These are phyloP conservation scores for Aureobasidium sp. DNA, from an alignment of 2,329 filamentous ascomycete genomes.

Conservation along the genomic window DNA sequence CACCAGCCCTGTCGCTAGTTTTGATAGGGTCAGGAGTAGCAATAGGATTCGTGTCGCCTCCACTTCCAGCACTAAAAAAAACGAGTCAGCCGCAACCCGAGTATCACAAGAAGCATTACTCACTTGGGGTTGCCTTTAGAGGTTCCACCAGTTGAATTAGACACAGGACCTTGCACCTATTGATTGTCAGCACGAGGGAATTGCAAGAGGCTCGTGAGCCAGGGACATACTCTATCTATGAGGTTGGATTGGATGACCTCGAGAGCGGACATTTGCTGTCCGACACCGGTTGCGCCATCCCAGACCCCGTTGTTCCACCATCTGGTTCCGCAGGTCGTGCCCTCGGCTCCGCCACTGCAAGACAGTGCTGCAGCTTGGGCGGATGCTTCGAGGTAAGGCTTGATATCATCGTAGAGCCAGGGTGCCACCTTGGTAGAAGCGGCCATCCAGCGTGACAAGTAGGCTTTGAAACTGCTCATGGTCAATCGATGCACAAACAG, in stretches of 20 bases:
- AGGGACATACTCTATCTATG: constrained; percentile 9
- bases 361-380: constrained; percentile 49
- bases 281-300: constrained; percentile 46
- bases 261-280: constrained; percentile 52
- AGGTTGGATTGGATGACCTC: constrained; percentile 43
- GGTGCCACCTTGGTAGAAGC: constrained; percentile 52
- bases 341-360: constrained; percentile 44
- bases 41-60: constrained; percentile 24
- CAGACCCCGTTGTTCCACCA: constrained; percentile 39
- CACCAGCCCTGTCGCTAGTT: constrained; percentile 60
- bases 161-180: constrained; percentile 35
- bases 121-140: constrained; percentile 38
- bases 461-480: constrained; percentile 34
- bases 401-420: constrained; percentile 45
- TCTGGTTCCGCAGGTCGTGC: constrained; percentile 39
- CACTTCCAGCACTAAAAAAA: constrained; percentile 30
- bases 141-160: constrained; percentile 47
- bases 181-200: not conserved
- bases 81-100: constrained; percentile 21
- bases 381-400: constrained; percentile 47
- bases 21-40: constrained; percentile 39
- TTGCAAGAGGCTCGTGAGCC: not conserved
- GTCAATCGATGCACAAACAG: not conserved
- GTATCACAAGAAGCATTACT: constrained; percentile 30
- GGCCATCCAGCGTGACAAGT: constrained; percentile 44